Evolutionary conservation across 805 yeast species (phyloP), one percentile per base, ranked within the genome.

Genomic region (Hanseniaspora meyeri): DNA sequence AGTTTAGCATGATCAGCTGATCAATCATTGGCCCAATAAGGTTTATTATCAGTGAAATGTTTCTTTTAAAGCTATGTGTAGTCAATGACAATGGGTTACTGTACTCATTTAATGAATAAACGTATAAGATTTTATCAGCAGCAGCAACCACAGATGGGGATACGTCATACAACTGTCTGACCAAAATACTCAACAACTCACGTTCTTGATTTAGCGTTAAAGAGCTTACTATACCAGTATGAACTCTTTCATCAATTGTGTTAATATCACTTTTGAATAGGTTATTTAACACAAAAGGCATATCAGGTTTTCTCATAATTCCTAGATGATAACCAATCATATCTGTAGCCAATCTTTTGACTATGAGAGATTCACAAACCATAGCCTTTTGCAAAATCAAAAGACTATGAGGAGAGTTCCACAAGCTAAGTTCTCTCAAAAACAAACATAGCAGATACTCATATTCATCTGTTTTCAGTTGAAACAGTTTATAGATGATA

Each of bases 151-250:
- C 82, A 27, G 74, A 77, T 17, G 73, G 65, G 39, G 77, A 79
- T 0, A 78, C 73, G 64, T 88, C 95, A 65, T 85, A 86, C 3
- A 89, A 68, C 61, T 84, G 89, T 38, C 78, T 77, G 5, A 84
- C 80, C 4, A 53, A 10, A 8, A 46, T 17, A 6, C 10, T 17
- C 59, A 89, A 68, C 45, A 80, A 62, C 32, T 75, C 75, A 46
- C 82, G 68, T 2, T 58, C 57, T 43, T 59, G 59, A 20, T 58
- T 51, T 38, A 59, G 59, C 3, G 43, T 43, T 14, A 43, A 12
- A 7, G 32, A 29, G 20, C 46, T 51, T 4, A 55, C 38, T 6
- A 39, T 4, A 6, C 3, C 17, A 3, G 37, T 16, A 29, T 49
- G 40, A 4, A 7, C 11, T 42, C 37, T 48, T 24, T 48, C 43